Conservation (phyloP, 176 grass and related monocot species). For the Zea luxurians region DNA sequence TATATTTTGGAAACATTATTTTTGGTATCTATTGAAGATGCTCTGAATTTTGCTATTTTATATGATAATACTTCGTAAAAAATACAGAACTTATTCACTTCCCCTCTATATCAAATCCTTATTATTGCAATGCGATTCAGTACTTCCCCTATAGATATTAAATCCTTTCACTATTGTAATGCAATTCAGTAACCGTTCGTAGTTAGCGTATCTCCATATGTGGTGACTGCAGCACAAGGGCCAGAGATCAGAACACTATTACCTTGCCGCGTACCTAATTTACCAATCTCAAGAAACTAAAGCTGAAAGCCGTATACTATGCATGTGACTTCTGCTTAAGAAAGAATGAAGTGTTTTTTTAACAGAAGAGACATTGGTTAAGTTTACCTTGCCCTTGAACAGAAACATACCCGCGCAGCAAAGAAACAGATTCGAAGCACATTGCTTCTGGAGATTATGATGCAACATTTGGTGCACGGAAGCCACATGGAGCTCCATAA, state of each 20-base stretch:
- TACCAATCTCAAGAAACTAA: not conserved
- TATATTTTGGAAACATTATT: too few relatives aligned
- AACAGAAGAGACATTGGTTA: not conserved
- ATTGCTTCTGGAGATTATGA: slow-evolving; percentile 5
- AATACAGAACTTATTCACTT: too few relatives aligned
- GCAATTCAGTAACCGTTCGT: not conserved
- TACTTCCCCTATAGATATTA: too few relatives aligned
- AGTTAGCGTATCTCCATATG: not conserved
- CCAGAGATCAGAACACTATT: not conserved
- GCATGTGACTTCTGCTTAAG: not conserved
- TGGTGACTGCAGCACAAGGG: not conserved
- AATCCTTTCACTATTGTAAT: not conserved
- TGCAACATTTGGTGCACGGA: not conserved
- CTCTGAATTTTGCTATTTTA: too few relatives aligned
- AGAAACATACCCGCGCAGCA: not conserved
- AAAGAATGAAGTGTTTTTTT: not conserved
- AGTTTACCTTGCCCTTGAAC: not conserved
- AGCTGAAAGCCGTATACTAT: not conserved
- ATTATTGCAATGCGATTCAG: too few relatives aligned
- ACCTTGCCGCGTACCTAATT: not conserved
- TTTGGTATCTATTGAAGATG: too few relatives aligned
- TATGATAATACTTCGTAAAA: too few relatives aligned
- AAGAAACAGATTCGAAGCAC: slow-evolving; percentile 15
- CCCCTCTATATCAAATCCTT: too few relatives aligned
- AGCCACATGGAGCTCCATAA: slow-evolving; percentile 5